These are phyloP conservation scores for Knoxdaviesia capensis DNA, from an alignment of 2,329 filamentous ascomycete genomes.

Conservation along the genomic window DNA sequence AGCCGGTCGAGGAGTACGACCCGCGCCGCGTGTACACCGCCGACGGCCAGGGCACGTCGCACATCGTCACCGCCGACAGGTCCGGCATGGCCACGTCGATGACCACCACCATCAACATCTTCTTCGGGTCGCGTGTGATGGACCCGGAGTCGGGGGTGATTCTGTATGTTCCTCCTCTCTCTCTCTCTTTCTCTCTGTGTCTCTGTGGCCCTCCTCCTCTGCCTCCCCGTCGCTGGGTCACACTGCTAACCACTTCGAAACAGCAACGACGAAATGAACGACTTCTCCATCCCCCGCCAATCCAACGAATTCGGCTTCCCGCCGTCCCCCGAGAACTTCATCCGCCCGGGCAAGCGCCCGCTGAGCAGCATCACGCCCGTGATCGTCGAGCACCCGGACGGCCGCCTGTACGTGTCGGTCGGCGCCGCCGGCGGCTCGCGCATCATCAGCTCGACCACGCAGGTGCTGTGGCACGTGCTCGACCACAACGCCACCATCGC, in stretches of 20 bases:
- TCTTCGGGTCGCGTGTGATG: slow-evolving; percentile 65
- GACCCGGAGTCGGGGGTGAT: slow-evolving; percentile 70
- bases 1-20: slow-evolving; percentile 55
- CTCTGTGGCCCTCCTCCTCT: neutral
- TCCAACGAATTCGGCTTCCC: slow-evolving; percentile 72
- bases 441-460: slow-evolving; percentile 64
- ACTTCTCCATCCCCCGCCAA: slow-evolving; percentile 67
- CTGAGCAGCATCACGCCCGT: slow-evolving; percentile 66
- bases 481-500: slow-evolving; percentile 38
- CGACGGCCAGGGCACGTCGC: slow-evolving; percentile 54
- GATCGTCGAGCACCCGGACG: slow-evolving; percentile 45
- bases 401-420: slow-evolving; percentile 43
- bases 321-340: slow-evolving; percentile 62
- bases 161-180: slow-evolving; percentile 22
- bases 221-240: neutral
- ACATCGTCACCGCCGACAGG: slow-evolving; percentile 51
- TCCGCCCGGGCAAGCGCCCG: slow-evolving; percentile 62
- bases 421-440: slow-evolving; percentile 65
- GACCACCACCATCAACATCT: slow-evolving; percentile 73
- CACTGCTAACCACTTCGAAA: slow-evolving; percentile 6
- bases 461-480: slow-evolving; percentile 52
- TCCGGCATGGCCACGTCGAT: slow-evolving; percentile 59
- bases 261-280: slow-evolving; percentile 46
- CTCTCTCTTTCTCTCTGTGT: slow-evolving; percentile 18
- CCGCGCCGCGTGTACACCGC: slow-evolving; percentile 44